Conservation (phyloP, 1,284 basidiomycete genomes). For the Sanghuangporus weigelae region DNA sequence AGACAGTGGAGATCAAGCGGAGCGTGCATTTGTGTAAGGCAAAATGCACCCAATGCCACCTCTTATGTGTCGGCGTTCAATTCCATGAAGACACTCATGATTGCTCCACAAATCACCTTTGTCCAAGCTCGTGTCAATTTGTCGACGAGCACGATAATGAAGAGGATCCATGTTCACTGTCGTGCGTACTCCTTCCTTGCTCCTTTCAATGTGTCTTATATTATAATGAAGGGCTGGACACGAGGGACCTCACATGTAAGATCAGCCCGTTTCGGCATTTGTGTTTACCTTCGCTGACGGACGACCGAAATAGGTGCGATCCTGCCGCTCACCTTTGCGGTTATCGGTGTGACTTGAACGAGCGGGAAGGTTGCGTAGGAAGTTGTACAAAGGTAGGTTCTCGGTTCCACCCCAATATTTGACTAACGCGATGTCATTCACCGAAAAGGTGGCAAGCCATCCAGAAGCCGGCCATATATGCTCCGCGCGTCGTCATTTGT, state of each 20-base stretch:
- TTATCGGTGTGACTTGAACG: slow-evolving; percentile 36
- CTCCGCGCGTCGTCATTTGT: slow-evolving; percentile 47
- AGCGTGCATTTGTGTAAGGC: slow-evolving; percentile 44
- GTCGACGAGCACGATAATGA: slow-evolving; percentile 30
- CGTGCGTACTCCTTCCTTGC: slow-evolving; percentile 35
- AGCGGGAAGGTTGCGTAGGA: slow-evolving; percentile 41
- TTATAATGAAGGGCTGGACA: slow-evolving; percentile 45
- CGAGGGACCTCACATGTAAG: slow-evolving; percentile 46
- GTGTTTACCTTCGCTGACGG: not conserved
- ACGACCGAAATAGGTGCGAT: slow-evolving; percentile 35
- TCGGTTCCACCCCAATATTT: not conserved
- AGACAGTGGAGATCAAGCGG: slow-evolving; percentile 38
- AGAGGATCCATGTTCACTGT: slow-evolving; percentile 28
- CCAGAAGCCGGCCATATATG: slow-evolving; percentile 46
- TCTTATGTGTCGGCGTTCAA: slow-evolving; percentile 40
- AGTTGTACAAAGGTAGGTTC: slow-evolving; percentile 43
- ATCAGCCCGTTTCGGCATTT: not conserved
- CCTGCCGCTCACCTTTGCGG: slow-evolving; percentile 48
- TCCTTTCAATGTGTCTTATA: not conserved
- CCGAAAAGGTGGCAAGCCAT: slow-evolving; percentile 37
- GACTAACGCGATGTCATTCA: not conserved
- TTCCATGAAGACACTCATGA: slow-evolving; percentile 43
- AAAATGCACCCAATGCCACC: slow-evolving; percentile 41
- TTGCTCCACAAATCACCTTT: slow-evolving; percentile 45
- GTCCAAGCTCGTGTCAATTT: slow-evolving; percentile 40